phyloP scores from a whole-genome alignment of 2,329 filamentous ascomycete genomes.

The Raffaelea albimanens region DNA sequence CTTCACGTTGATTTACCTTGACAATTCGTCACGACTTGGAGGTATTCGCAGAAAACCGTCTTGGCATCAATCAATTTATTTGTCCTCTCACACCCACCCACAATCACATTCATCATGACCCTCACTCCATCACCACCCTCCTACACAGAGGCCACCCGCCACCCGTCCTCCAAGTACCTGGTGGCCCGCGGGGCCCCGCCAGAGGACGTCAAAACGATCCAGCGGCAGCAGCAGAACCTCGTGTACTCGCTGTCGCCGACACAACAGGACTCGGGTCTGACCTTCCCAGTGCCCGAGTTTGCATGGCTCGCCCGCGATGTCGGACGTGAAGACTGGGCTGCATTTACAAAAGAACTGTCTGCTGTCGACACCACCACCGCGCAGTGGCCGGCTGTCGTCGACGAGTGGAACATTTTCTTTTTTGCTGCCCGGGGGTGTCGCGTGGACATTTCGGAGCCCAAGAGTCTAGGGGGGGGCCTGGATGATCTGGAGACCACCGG shows the following conservation, averaged over 20 bases:
- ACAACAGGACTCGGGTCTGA: background rate
- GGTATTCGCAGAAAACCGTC: too few relatives aligned
- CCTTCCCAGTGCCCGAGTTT: background rate
- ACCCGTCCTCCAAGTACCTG: background rate
- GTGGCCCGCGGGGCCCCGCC: too few relatives aligned
- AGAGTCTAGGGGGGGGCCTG: background rate
- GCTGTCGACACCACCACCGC: background rate
- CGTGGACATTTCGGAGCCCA: background rate
- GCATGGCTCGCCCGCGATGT: background rate
- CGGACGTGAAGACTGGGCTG: background rate
- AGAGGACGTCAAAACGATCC: background rate
- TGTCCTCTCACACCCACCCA: too few relatives aligned
- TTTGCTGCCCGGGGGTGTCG: background rate
- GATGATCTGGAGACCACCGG: too few relatives aligned
- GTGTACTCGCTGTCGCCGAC: background rate
- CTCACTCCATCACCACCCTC: background rate
- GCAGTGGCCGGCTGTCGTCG: background rate
- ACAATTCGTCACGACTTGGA: background rate
- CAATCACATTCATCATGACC: background rate
- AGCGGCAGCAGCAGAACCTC: background rate
- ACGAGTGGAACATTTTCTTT: background rate
- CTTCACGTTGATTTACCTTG: background rate
- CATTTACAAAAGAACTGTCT: background rate
- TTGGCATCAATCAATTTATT: too few relatives aligned
- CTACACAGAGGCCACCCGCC: background rate